Evolutionary conservation across 1,139 yeast species (phyloP), one percentile per base, ranked within the genome.

Genomic region (Fermentozyma sake): DNA sequence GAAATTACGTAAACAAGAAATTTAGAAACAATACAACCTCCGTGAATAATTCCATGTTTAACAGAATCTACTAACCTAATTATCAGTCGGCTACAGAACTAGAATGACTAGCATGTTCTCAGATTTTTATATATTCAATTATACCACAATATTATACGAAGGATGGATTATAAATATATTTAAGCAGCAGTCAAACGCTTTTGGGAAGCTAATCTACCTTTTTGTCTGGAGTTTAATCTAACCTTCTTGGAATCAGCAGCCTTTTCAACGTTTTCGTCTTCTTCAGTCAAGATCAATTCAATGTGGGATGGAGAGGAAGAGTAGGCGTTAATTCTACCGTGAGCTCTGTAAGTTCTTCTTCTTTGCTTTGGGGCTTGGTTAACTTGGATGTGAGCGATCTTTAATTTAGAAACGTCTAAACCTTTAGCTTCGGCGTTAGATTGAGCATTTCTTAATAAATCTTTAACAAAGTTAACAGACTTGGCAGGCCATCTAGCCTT

Each of bases 261-360:
- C 82, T 91, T 91, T 61, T 82, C 89, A 65, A 91, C 89, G 61
- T 75, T 78, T 72, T 87, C 97, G 55, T 75, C 91, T 70, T 81
- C 86, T 79, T 93, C 98, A 60, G 96, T 81, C 60, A 93, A 76
- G 63, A 86, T 81, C 66, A 93, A 75, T 79, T 93, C 98, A 66
- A 93, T 89, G 84, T 93, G 99, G 61, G 94, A 87, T 65, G 98
- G 98, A 58, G 89, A 78, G 44, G 96, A 85, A 76, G 86, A 93
- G 89, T 86, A 91, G 58, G 96, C 95, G 74, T 89, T 91, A 68
- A 87, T 85, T 81, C 97, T 89, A 84, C 99, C 99, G 82, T 91
- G 98, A 60, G 98, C 98, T 82, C 99, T 91, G 96, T 77, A 93
- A 64, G 98, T 91, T 78, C 99, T 87, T 79, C 98, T 91, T 80